Percentiles rank a stretch among this genome's conserved stretches.
These are phyloP conservation scores for Hansfordia pulvinata DNA, from an alignment of 2,329 filamentous ascomycete genomes.

Conservation along the genomic window DNA sequence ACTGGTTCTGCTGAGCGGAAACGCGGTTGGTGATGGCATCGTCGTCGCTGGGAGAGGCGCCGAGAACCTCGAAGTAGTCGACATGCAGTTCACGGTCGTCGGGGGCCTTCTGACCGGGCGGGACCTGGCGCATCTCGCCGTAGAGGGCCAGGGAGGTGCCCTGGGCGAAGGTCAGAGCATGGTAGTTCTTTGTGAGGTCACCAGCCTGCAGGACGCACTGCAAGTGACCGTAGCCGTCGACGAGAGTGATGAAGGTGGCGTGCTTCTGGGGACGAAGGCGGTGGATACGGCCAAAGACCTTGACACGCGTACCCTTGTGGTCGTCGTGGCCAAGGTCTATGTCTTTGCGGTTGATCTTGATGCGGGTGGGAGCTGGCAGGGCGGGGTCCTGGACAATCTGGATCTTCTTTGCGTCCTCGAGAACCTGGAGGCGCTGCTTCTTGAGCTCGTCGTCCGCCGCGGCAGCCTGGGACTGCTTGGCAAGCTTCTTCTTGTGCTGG, in stretches of 20 bases:
- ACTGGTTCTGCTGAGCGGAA: slow-evolving; percentile 29
- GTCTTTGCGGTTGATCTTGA: slow-evolving; percentile 62
- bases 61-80: slow-evolving; percentile 75
- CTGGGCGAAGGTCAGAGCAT: slow-evolving; percentile 70
- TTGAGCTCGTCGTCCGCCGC: slow-evolving; percentile 61
- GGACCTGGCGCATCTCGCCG: slow-evolving; percentile 75
- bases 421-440: slow-evolving; percentile 50
- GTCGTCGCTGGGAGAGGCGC: slow-evolving; percentile 69
- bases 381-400: slow-evolving; percentile 57
- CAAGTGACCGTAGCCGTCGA: slow-evolving; percentile 72
- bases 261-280: slow-evolving; percentile 71
- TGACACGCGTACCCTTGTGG: slow-evolving; percentile 58
- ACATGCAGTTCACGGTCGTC: slow-evolving; percentile 80
- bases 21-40: slow-evolving; percentile 81
- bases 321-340: slow-evolving; percentile 42
- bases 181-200: slow-evolving; percentile 80
- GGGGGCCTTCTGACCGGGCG: slow-evolving; percentile 63
- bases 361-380: slow-evolving; percentile 60
- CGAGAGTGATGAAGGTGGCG: slow-evolving; percentile 73
- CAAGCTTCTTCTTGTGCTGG: slow-evolving; percentile 70
- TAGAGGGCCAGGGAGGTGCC: slow-evolving; percentile 79
- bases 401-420: slow-evolving; percentile 76
- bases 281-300: slow-evolving; percentile 73
- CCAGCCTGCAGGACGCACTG: slow-evolving; percentile 70
- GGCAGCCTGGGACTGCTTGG: slow-evolving; percentile 61